These are phyloP conservation scores for Pythium sukuiense DNA, from an alignment of 352 stramenopile genomes.

Conservation along the genomic window DNA sequence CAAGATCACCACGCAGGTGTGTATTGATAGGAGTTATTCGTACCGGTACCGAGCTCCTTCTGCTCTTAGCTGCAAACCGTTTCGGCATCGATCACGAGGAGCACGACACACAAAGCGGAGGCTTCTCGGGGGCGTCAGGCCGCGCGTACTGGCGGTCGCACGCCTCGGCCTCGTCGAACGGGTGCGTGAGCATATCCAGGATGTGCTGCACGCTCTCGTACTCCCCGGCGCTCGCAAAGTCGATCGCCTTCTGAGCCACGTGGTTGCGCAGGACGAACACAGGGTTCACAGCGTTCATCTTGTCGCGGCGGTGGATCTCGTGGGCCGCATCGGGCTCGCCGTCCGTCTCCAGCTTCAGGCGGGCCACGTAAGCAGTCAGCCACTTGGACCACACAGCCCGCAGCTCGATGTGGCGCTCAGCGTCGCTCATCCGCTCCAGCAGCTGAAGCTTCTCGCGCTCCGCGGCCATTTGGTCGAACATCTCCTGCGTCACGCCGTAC, in stretches of 20 bases:
- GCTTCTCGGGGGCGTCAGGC: conserved; percentile 47
- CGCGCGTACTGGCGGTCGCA: conserved; percentile 47
- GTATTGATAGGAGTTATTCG: conserved; percentile 23
- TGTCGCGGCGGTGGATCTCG: conserved; percentile 36
- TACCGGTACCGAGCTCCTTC: neutral
- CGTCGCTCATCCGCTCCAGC: conserved; percentile 47
- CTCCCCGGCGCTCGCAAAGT: conserved; percentile 69
- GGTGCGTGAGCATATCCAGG: conserved; percentile 64
- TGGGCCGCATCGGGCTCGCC: conserved; percentile 32
- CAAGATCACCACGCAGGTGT: neutral
- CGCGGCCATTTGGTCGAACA: conserved; percentile 52
- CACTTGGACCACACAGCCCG: conserved; percentile 54
- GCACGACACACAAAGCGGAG: conserved; percentile 80
- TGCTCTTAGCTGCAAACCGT: neutral
- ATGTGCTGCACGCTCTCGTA: conserved; percentile 67
- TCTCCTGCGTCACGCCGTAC: conserved; percentile 74
- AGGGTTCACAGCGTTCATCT: conserved; percentile 76
- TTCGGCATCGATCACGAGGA: conserved; percentile 48
- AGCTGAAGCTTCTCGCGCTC: conserved; percentile 45
- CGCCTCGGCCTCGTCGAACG: conserved; percentile 54
- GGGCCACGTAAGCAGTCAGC: conserved; percentile 52
- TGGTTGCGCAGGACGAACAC: conserved; percentile 89
- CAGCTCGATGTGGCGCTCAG: conserved; percentile 46
- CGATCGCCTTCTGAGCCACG: conserved; percentile 87
- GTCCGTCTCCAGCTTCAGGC: conserved; percentile 46